Conservation (phyloP, 169 alveolate genomes). For the Plasmodium coatneyi region DNA sequence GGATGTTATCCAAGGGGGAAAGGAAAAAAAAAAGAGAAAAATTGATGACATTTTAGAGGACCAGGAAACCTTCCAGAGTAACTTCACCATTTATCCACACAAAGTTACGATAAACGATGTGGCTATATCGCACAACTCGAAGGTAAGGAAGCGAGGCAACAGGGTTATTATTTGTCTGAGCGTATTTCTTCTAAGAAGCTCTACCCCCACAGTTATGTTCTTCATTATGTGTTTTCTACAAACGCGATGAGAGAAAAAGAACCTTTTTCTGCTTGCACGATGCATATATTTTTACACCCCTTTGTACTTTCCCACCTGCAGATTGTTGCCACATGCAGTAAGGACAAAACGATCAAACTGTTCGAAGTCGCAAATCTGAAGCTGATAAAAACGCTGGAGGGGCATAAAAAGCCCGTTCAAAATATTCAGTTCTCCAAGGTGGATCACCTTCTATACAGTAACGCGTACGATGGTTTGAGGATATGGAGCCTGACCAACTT, state of each 20-base stretch:
- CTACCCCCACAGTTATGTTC: no score
- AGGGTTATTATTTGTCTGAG: no score
- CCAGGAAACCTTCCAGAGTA: conserved; percentile 33
- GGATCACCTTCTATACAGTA: conserved; percentile 29
- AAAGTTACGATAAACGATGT: conserved; percentile 55
- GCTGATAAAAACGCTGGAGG: conserved; percentile 38
- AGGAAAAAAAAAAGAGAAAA: conserved; percentile 36
- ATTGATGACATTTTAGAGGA: conserved; percentile 23
- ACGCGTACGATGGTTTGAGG: conserved; percentile 57
- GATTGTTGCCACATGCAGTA: conserved; percentile 72
- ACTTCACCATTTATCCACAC: conserved; percentile 62
- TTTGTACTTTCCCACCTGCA: not conserved
- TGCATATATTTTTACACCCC: not conserved
- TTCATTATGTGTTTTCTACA: no score
- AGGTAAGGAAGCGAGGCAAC: conserved; percentile 10
- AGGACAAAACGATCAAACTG: conserved; percentile 63
- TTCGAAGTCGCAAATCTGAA: conserved; percentile 43
- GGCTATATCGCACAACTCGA: conserved; percentile 42
- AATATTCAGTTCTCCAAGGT: conserved; percentile 42
- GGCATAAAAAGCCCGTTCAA: conserved; percentile 73
- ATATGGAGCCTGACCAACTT: conserved; percentile 33
- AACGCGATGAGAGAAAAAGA: not conserved
- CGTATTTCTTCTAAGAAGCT: no score
- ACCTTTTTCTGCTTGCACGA: not conserved
- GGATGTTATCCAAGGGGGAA: conserved; percentile 7